A percentile compares a stretch with the other conserved stretches of the same genome.
phyloP scores from a whole-genome alignment of 768 basidiomycete species.

The Cyclocybe cylindracea region DNA sequence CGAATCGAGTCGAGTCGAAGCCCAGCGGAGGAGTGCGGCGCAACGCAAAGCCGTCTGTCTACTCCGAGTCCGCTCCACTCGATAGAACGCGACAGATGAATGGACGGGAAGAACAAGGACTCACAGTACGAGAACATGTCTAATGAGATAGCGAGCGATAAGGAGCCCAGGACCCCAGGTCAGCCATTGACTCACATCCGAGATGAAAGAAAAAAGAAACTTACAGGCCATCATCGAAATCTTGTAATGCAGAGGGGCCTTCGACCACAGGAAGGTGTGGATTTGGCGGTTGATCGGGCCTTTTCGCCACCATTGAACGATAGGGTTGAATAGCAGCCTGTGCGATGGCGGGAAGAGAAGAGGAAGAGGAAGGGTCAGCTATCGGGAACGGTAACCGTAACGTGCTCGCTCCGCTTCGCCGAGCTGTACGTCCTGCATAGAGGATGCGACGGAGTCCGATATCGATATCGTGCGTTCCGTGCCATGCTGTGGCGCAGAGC shows the following conservation, averaged over 20 bases:
- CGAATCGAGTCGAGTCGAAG: background rate
- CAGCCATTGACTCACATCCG: background rate
- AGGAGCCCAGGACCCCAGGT: background rate
- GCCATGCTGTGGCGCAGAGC: too few relatives aligned
- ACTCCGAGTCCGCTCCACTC: too few relatives aligned
- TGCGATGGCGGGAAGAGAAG: constrained; percentile 18
- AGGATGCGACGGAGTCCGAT: too few relatives aligned
- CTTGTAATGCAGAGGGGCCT: constrained; percentile 80
- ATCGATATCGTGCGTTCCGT: too few relatives aligned
- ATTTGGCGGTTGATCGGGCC: constrained; percentile 81
- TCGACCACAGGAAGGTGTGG: constrained; percentile 75
- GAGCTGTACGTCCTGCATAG: too few relatives aligned
- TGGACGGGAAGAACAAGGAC: constrained; percentile 9
- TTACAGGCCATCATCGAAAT: constrained; percentile 71
- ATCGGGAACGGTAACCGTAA: too few relatives aligned
- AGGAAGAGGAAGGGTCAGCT: constrained; percentile 6
- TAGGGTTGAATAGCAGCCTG: constrained; percentile 81
- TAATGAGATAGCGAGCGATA: constrained; percentile 11
- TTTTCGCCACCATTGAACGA: constrained; percentile 70
- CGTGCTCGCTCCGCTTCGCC: too few relatives aligned
- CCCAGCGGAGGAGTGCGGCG: background rate
- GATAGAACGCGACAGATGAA: background rate
- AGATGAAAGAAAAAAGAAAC: constrained; percentile 18
- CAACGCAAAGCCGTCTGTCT: too few relatives aligned
- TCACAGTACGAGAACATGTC: constrained; percentile 59